Evolutionary conservation across 495 filamentous ascomycete genomes (phyloP), one percentile per base, ranked within the genome.

Genomic region (Podospora appendiculata): DNA sequence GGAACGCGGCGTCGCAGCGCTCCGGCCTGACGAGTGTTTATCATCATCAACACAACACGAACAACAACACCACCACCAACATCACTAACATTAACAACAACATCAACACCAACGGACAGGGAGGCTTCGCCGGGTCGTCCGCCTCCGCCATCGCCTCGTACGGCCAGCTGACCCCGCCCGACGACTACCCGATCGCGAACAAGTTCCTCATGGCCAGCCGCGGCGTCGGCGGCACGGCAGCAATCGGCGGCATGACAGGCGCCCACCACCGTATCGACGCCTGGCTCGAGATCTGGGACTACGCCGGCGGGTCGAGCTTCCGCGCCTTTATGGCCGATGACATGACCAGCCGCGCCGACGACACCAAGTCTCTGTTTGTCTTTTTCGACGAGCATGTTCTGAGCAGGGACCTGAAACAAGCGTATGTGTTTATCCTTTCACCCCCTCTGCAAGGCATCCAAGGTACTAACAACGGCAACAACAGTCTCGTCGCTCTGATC

Each of bases 231-330:
- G 50, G 50, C 16, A 46, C 16, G 44, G 54, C 54, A 40, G 35
- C 43, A 32, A 6, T 32, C n/a, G 33, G 32, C 41, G 52, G 52
- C 16, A 45, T 17, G 45, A 53, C 55, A 39, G 38, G 43, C 35
- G 50, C 42, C 12, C 49, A 45, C 50, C 63, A 68, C 36, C 47
- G 51, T n/a, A 56, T 72, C 13, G 67, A 62, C 51, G 69, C 72
- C 55, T 81, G 77, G 77, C 58, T 95, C 56, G 90, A 95, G 65
- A 79, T 95, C 34, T 91, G 87, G 86, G 90, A 96, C 69, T 96
- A 95, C 64, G 79, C 80, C 34, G 83, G 86, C 52, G 90, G 88
- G 54, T 79, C 80, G 39, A 85, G 84, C 62, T 94, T 95, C 70
- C 80, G 89, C 50, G 90, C 87, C 36, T 95, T 95, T 57, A 80